phyloP scores from a whole-genome alignment of 208 protist species.

The Angomonas desouzai region DNA sequence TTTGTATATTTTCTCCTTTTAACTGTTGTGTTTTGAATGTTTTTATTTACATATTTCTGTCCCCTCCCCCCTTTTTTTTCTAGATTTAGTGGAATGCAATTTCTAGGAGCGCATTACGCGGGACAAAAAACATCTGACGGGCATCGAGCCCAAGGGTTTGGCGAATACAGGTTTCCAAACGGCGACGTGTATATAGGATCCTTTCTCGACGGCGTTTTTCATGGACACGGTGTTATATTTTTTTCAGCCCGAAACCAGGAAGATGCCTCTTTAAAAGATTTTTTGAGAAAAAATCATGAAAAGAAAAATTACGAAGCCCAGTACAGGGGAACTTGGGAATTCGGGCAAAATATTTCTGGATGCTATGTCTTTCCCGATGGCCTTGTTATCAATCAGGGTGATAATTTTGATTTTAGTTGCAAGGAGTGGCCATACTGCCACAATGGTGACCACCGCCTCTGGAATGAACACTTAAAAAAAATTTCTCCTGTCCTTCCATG shows the following conservation, averaged over 20 bases:
- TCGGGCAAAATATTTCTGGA: conserved; percentile 58
- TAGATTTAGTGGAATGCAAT: conserved; percentile 23
- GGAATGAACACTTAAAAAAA: conserved; percentile 77
- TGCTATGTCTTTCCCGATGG: conserved; percentile 86
- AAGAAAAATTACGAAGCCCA: conserved; percentile 45
- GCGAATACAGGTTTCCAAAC: conserved; percentile 78
- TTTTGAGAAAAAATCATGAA: neutral
- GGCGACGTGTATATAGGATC: conserved; percentile 79
- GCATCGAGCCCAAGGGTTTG: conserved; percentile 66
- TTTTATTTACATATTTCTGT: conserved; percentile 10
- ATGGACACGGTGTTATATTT: conserved; percentile 80
- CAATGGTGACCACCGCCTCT: conserved; percentile 74
- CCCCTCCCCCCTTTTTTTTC: conserved; percentile 1
- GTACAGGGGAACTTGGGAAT: conserved; percentile 80
- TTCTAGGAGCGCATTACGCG: conserved; percentile 52
- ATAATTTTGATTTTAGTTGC: neutral
- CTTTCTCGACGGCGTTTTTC: conserved; percentile 76
- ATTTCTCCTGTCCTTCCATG: conserved; percentile 71
- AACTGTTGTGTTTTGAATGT: neutral
- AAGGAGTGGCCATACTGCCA: conserved; percentile 77
- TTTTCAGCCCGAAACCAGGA: conserved; percentile 19
- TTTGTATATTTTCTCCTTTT: neutral
- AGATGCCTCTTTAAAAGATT: neutral
- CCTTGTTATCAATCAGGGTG: conserved; percentile 50
- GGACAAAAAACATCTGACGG: conserved; percentile 58